These are phyloP conservation scores for Wickerhamomyces canadensis DNA, from an alignment of 805 yeast species.

Conservation along the genomic window DNA sequence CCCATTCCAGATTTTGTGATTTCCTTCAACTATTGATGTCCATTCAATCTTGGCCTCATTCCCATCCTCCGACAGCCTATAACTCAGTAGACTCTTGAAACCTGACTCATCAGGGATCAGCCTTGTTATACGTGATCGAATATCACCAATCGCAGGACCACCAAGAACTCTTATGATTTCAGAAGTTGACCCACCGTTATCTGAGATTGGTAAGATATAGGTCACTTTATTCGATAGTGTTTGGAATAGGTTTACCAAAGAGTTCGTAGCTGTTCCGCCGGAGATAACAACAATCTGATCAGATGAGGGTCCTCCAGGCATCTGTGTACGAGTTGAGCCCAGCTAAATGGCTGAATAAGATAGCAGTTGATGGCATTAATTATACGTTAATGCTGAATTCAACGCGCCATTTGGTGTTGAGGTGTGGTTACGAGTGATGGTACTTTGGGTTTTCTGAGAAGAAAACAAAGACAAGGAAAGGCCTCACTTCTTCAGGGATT, in stretches of 20 bases:
- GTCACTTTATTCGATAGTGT: slow-evolving; percentile 38
- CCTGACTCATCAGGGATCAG: slow-evolving; percentile 56
- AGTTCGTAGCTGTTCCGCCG: slow-evolving; percentile 88
- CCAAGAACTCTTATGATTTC: slow-evolving; percentile 82
- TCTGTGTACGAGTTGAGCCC: too few relatives aligned
- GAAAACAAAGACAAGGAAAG: too few relatives aligned
- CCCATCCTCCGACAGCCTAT: slow-evolving; percentile 45
- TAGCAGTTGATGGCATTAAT: too few relatives aligned
- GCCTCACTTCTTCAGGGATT: too few relatives aligned
- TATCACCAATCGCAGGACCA: slow-evolving; percentile 94
- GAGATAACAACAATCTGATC: slow-evolving; percentile 38
- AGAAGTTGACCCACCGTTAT: slow-evolving; percentile 93
- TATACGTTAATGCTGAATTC: too few relatives aligned
- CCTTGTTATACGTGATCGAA: slow-evolving; percentile 74
- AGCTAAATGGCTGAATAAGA: too few relatives aligned
- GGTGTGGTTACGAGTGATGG: too few relatives aligned
- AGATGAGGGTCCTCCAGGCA: too few relatives aligned
- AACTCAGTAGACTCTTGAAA: slow-evolving; percentile 33
- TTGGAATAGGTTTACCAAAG: slow-evolving; percentile 55
- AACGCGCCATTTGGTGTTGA: too few relatives aligned
- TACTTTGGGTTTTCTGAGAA: too few relatives aligned
- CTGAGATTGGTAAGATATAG: slow-evolving; percentile 79
- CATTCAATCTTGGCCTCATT: slow-evolving; percentile 62
- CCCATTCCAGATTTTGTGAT: slow-evolving; percentile 61
- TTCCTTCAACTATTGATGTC: slow-evolving; percentile 74